Conservation (phyloP, 73 alveolate species). For the Uronychia setigera region DNA sequence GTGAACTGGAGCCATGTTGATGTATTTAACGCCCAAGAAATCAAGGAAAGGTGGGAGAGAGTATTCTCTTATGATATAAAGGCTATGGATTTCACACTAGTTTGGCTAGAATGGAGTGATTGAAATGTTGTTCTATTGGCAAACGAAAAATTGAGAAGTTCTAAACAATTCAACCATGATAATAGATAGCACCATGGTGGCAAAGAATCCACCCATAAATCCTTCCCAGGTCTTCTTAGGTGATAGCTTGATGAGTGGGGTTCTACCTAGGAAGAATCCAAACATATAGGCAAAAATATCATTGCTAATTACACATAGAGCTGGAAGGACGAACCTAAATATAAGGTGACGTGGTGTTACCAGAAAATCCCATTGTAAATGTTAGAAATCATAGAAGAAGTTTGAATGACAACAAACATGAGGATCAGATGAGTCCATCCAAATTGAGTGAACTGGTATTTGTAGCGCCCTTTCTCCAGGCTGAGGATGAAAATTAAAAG, state of each 20-base stretch:
- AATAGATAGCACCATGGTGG: slow-evolving; percentile 45
- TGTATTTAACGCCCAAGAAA: background rate
- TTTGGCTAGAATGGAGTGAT: background rate
- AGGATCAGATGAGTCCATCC: slow-evolving; percentile 73
- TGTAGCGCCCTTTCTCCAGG: slow-evolving; percentile 66
- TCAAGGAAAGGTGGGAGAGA: background rate
- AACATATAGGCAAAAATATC: slow-evolving; percentile 93
- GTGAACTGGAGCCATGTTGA: slow-evolving; percentile 36
- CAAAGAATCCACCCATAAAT: slow-evolving; percentile 82
- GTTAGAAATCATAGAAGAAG: slow-evolving; percentile 85
- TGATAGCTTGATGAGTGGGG: slow-evolving; percentile 89
- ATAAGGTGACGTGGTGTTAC: background rate
- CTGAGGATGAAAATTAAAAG: slow-evolving; percentile 80
- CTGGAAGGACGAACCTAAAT: slow-evolving; percentile 95
- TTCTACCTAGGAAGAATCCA: slow-evolving; percentile 93
- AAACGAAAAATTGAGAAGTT: background rate
- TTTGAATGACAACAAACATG: slow-evolving; percentile 75
- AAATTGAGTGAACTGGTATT: slow-evolving; percentile 82
- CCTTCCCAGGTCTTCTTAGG: slow-evolving; percentile 99
- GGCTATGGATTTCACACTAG: background rate
- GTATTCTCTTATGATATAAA: slow-evolving; percentile 2
- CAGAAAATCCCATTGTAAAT: slow-evolving; percentile 89
- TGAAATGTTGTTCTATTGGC: slow-evolving; percentile 2
- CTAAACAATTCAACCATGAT: slow-evolving; percentile 1
- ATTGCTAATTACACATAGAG: slow-evolving; percentile 84